Conservation (phyloP, 257 asterid species). For the Fraxinus quadrangulata region DNA sequence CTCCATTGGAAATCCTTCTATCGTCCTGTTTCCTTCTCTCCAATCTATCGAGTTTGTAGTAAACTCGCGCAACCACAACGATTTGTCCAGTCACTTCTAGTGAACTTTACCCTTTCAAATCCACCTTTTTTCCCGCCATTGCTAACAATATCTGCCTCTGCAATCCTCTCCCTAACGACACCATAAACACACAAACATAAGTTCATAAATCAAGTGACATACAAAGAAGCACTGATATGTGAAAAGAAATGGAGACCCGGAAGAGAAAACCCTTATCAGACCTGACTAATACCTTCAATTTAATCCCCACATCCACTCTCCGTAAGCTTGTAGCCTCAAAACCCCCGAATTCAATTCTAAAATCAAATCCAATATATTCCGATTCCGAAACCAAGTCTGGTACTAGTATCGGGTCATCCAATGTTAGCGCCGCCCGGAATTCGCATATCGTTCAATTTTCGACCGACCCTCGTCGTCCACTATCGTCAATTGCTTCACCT, state of each 20-base stretch:
- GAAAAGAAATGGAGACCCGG: not conserved
- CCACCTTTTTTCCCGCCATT: not conserved
- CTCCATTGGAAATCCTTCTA: not conserved
- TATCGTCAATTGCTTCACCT: constrained; percentile 22
- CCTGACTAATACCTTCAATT: constrained; percentile 30
- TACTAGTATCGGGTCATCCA: constrained; percentile 57
- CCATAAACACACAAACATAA: not conserved
- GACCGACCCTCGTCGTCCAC: constrained; percentile 23
- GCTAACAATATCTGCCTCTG: not conserved
- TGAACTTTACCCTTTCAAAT: not conserved
- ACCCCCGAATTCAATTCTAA: constrained; percentile 38
- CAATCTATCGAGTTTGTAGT: not conserved
- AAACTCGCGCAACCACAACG: not conserved
- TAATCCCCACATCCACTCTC: constrained; percentile 37
- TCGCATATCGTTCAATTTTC: constrained; percentile 36
- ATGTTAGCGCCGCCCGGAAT: constrained; percentile 27
- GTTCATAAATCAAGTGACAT: not conserved
- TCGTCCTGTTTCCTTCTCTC: not conserved
- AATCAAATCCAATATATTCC: constrained; percentile 29
- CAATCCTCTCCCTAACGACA: not conserved
- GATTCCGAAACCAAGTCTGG: constrained; percentile 41
- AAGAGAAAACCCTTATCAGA: constrained; percentile 35
- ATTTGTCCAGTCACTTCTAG: not conserved
- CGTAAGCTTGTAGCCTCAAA: constrained; percentile 34
- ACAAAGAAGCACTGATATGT: not conserved